These are phyloP conservation scores for Cicer cuneatum DNA, from an alignment of 306 rosid genomes.

Conservation along the genomic window DNA sequence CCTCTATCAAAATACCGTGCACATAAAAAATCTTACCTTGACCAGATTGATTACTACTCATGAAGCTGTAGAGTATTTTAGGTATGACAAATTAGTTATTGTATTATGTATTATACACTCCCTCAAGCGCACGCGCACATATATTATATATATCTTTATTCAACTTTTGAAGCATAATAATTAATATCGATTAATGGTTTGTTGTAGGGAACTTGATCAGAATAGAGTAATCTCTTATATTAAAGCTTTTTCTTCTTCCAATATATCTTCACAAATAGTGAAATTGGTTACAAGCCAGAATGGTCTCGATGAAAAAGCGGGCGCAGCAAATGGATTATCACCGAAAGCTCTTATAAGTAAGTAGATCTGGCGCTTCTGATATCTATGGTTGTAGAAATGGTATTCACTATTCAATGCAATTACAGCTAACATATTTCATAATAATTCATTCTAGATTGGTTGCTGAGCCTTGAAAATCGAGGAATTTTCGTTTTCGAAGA, in stretches of 20 bases:
- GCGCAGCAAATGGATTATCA: slow-evolving; percentile 53
- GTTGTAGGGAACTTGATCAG: slow-evolving; percentile 68
- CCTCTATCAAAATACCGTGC: slow-evolving; percentile 51
- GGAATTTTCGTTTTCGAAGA: slow-evolving; percentile 74
- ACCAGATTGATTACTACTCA: slow-evolving; percentile 69
- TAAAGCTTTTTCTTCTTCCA: slow-evolving; percentile 68
- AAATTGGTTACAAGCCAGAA: slow-evolving; percentile 56
- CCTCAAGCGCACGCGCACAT: too few relatives aligned
- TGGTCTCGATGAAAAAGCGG: slow-evolving; percentile 52
- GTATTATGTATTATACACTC: slow-evolving; percentile 1
- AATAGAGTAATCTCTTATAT: slow-evolving; percentile 62
- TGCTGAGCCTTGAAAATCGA: slow-evolving; percentile 64
- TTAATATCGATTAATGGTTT: slow-evolving; percentile 35
- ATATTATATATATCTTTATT: slow-evolving; percentile 23
- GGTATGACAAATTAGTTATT: slow-evolving; percentile 51
- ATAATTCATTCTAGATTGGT: slow-evolving; percentile 60
- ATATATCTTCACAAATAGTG: slow-evolving; percentile 55
- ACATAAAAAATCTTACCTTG: slow-evolving; percentile 52
- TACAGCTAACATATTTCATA: slow-evolving; percentile 25
- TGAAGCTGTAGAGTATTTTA: slow-evolving; percentile 63
- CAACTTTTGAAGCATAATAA: not conserved
- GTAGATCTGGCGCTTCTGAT: slow-evolving; percentile 35
- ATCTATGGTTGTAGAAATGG: slow-evolving; percentile 22
- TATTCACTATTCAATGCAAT: not conserved
- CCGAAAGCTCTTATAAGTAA: slow-evolving; percentile 67